A percentile compares a stretch with the other conserved stretches of the same genome.
Evolutionary conservation across 495 filamentous ascomycete species (phyloP).

Genomic region (Mycothermus thermophilus): DNA sequence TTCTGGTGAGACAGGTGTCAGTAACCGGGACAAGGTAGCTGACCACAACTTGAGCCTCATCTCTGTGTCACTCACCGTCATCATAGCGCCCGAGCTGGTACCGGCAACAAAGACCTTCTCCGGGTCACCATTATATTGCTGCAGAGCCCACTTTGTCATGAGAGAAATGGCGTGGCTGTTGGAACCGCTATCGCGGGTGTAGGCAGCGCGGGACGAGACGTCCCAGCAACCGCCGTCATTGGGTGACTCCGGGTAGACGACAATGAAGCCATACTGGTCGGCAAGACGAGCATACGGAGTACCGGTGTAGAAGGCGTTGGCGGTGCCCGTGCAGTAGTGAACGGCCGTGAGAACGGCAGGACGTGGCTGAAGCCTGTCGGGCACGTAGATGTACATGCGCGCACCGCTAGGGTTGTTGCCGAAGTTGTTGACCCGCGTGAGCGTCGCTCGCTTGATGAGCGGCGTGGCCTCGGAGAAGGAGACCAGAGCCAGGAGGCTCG

Average conservation of each 20-base stretch:
- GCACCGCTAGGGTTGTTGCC: slow-evolving; percentile 25
- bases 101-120: slow-evolving; percentile 39
- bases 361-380: slow-evolving; percentile 21
- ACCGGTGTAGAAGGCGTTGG: slow-evolving; percentile 33
- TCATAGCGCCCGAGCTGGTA: slow-evolving; percentile 38
- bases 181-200: slow-evolving; percentile 44
- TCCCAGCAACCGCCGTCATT: slow-evolving; percentile 45
- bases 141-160: slow-evolving; percentile 44
- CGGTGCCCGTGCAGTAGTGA: slow-evolving; percentile 42
- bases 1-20: too few relatives aligned
- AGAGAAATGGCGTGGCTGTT: slow-evolving; percentile 45
- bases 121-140: slow-evolving; percentile 35
- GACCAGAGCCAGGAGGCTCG: slow-evolving; percentile 16
- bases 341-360: slow-evolving; percentile 38
- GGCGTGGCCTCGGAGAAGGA: slow-evolving; percentile 8
- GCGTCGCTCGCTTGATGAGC: slow-evolving; percentile 18
- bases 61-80: too few relatives aligned
- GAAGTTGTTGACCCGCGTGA: slow-evolving; percentile 25
- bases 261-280: slow-evolving; percentile 42
- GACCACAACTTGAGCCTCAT: too few relatives aligned
- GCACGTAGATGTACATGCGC: slow-evolving; percentile 29
- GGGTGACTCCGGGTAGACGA: slow-evolving; percentile 41
- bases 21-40: too few relatives aligned
- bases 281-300: slow-evolving; percentile 35
- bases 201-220: slow-evolving; percentile 36